These are phyloP conservation scores for Orbilia javanica DNA, from an alignment of 2,329 filamentous ascomycete genomes.

Conservation along the genomic window DNA sequence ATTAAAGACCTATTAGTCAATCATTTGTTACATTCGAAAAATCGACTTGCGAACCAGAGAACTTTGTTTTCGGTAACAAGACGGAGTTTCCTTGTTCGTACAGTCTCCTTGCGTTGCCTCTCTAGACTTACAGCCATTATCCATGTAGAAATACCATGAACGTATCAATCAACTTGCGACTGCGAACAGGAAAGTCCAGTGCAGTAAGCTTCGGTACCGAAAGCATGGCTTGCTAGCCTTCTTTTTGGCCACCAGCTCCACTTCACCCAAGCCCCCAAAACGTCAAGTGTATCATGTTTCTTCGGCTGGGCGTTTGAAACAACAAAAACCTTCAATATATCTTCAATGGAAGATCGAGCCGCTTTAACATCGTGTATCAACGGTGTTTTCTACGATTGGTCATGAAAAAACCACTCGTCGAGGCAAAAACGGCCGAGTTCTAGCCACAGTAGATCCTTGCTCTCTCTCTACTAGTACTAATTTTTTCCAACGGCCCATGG, in stretches of 20 bases:
- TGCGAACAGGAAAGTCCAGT: neutral
- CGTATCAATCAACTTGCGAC: conserved; percentile 42
- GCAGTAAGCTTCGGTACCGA: conserved; percentile 49
- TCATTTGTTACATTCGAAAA: neutral
- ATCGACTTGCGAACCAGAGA: neutral
- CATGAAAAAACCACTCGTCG: neutral
- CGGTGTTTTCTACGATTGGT: conserved; percentile 11
- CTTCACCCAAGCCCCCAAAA: conserved; percentile 17
- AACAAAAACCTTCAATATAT: conserved; percentile 17
- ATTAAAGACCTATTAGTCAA: neutral
- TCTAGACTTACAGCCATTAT: neutral
- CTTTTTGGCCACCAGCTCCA: conserved; percentile 23
- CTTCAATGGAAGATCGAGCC: neutral
- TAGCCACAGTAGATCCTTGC: conserved; percentile 5
- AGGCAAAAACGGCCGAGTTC: conserved; percentile 14
- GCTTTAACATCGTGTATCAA: neutral
- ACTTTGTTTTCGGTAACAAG: neutral
- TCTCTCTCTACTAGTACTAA: neutral
- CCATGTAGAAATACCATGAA: conserved; percentile 34
- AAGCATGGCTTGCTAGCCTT: conserved; percentile 40
- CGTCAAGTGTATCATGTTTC: conserved; percentile 50
- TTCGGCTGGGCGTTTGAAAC: conserved; percentile 46
- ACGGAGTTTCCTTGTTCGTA: neutral
- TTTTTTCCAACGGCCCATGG: conserved; percentile 14
- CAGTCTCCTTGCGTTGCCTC: neutral